Base-by-base conservation (phyloP, 2,329 filamentous ascomycete genomes). In the Blastomyces percursus region DNA sequence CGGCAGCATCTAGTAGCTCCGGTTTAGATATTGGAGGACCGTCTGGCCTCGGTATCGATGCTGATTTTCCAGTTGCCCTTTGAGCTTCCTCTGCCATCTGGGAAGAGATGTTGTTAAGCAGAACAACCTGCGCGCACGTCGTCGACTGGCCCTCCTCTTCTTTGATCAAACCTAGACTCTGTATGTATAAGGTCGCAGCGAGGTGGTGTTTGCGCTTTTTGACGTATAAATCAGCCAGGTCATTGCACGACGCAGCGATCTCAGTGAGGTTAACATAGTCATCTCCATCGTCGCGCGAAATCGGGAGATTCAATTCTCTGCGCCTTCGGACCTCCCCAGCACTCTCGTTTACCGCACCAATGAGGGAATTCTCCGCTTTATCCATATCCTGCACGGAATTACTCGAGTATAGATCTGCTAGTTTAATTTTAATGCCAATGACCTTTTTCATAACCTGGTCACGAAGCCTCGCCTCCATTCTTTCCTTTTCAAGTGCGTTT, bases 171-270 rank as follows among this genome's bases (percentile, higher is more conserved):
- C 86, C 82, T 42, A 96, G 80, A 6, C 92, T 90, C 71, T 95
- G 91, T 69, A 96, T 84, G 73, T 92, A 96, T 38, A 96, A 80
- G 3, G 92, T 91, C 27, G 92, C 83, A 6, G 92, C 88, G 1
- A 96, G 85, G 67, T 93, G 89, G 70, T 91, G 87, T 68, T 89
- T 85, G 54, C 86, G 84, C 68, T 84, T 85, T 58, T 82, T 81
- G 70, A 90, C 85, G 74, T 96, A 96, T 68, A 86, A 85, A 63
- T 87, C 82, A 21, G 84, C 93, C 30, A 96, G 81, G 14, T 89
- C 87, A 84, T 71, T 62, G 64, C 71, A 64, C 9, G 67, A 67
- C 12, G 69, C 68, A 5, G 71, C 73, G 61, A 73, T 72, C 70
- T 79, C 75, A 57, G 71, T 68, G 32, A 74, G 68, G 54, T 70